Conservation (phyloP, 768 basidiomycete genomes). For the Amanita thiersii region DNA sequence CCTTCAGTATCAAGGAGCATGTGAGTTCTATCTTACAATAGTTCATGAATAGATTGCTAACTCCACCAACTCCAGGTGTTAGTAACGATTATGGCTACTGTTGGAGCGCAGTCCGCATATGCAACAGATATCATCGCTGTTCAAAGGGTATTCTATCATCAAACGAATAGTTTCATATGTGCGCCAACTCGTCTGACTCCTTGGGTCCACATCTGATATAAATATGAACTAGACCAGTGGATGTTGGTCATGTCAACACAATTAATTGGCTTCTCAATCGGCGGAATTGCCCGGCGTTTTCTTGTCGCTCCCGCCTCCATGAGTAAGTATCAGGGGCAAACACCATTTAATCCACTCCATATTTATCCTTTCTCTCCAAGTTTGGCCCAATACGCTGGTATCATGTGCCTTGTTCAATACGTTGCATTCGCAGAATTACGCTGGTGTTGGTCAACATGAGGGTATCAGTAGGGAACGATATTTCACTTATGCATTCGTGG, state of each 20-base stretch:
- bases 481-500: slow-evolving; percentile 47
- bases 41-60: slow-evolving; percentile 9
- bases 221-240: slow-evolving; percentile 37
- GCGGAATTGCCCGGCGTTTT: slow-evolving; percentile 55
- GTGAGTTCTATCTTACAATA: slow-evolving; percentile 17
- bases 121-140: slow-evolving; percentile 71
- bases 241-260: slow-evolving; percentile 67
- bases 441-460: slow-evolving; percentile 43
- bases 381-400: slow-evolving; percentile 71
- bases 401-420: slow-evolving; percentile 69
- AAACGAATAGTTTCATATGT: slow-evolving; percentile 45
- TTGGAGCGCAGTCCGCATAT: slow-evolving; percentile 48
- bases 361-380: slow-evolving; percentile 20
- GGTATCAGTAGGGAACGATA: slow-evolving; percentile 53
- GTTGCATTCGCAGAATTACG: slow-evolving; percentile 53
- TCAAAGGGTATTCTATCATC: slow-evolving; percentile 61
- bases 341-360: not conserved
- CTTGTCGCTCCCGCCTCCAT: slow-evolving; percentile 59
- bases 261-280: slow-evolving; percentile 49
- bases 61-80: slow-evolving; percentile 32
- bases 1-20: slow-evolving; percentile 67
- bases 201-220: slow-evolving; percentile 8
- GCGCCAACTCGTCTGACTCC: slow-evolving; percentile 5
- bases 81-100: slow-evolving; percentile 58
- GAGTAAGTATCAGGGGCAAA: slow-evolving; percentile 29